These are phyloP conservation scores for Hypericum perforatum DNA, from an alignment of 345 rosid genomes.

Conservation along the genomic window DNA sequence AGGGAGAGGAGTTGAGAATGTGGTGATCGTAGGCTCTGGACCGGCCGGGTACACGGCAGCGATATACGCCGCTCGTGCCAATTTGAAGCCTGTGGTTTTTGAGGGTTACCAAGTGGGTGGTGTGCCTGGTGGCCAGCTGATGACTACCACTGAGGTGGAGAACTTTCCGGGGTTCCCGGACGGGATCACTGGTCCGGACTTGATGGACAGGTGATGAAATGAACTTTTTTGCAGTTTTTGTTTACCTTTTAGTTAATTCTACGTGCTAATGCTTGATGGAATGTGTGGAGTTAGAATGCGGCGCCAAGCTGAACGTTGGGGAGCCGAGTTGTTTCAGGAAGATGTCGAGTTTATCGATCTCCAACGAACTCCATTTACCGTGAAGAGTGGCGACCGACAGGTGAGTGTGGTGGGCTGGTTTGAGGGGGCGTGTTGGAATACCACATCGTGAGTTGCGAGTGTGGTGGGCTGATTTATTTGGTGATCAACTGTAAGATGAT, in stretches of 20 bases:
- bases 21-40: conserved; percentile 90
- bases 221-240: neutral
- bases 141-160: conserved; percentile 98
- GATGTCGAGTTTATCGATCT: conserved; percentile 77
- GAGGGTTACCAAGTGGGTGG: conserved; percentile 97
- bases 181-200: conserved; percentile 95
- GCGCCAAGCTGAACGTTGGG: conserved; percentile 96
- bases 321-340: conserved; percentile 90
- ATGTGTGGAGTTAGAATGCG: conserved; percentile 56
- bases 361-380: conserved; percentile 59
- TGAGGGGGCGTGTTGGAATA: conserved; percentile 99
- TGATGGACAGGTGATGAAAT: conserved; percentile 68
- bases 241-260: neutral
- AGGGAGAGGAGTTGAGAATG: conserved; percentile 69
- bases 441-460: conserved; percentile 88
- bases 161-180: conserved; percentile 97
- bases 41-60: conserved; percentile 99
- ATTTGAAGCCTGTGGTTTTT: conserved; percentile 89
- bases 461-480: conserved; percentile 95
- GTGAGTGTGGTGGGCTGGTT: too few species aligned
- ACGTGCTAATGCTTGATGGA: conserved; percentile 11
- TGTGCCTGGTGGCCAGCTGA: conserved; percentile 97
- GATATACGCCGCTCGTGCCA: conserved; percentile 93
- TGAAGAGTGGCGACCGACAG: conserved; percentile 77
- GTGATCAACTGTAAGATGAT: too few species aligned